Conservation (phyloP, 1,139 yeast genomes). For the Candida sanyaensis region DNA sequence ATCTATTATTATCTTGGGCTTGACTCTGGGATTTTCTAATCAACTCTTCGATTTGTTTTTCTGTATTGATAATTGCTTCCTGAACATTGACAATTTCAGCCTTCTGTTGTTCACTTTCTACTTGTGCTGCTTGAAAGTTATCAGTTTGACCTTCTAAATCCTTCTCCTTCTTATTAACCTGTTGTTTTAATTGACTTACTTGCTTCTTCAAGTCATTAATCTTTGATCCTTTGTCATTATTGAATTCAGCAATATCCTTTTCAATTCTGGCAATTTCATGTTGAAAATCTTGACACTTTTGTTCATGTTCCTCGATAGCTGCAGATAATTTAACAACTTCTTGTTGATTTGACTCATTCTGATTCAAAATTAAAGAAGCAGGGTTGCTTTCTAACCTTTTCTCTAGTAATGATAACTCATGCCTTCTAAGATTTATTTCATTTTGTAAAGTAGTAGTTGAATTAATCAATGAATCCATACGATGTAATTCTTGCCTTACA, state of each 20-base stretch:
- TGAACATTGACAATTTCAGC: conserved; percentile 53
- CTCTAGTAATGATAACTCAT: conserved; percentile 64
- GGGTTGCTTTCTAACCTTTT: conserved; percentile 64
- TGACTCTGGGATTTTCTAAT: conserved; percentile 29
- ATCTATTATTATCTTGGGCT: conserved; percentile 27
- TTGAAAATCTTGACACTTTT: conserved; percentile 24
- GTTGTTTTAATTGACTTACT: conserved; percentile 38
- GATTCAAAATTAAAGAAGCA: conserved; percentile 55
- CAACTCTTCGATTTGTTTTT: conserved; percentile 39
- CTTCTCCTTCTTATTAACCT: conserved; percentile 41
- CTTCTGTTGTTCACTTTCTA: conserved; percentile 70
- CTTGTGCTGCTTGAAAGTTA: conserved; percentile 62
- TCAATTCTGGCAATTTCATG: conserved; percentile 60
- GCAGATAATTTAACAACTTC: conserved; percentile 51
- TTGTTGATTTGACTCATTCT: conserved; percentile 45
- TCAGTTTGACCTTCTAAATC: conserved; percentile 50
- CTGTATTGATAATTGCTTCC: conserved; percentile 41
- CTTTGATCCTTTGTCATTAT: conserved; percentile 77
- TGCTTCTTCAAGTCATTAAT: conserved; percentile 67
- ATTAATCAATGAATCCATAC: conserved; percentile 49
- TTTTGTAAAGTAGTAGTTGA: conserved; percentile 63
- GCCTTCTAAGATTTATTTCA: conserved; percentile 63
- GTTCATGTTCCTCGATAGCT: conserved; percentile 37
- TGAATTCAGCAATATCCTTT: conserved; percentile 81
- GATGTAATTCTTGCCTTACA: conserved; percentile 42